A percentile compares a stretch with the other conserved stretches of the same genome.
Conservation (phyloP, 805 yeast genomes). For the Spathaspora hagerdaliae region DNA sequence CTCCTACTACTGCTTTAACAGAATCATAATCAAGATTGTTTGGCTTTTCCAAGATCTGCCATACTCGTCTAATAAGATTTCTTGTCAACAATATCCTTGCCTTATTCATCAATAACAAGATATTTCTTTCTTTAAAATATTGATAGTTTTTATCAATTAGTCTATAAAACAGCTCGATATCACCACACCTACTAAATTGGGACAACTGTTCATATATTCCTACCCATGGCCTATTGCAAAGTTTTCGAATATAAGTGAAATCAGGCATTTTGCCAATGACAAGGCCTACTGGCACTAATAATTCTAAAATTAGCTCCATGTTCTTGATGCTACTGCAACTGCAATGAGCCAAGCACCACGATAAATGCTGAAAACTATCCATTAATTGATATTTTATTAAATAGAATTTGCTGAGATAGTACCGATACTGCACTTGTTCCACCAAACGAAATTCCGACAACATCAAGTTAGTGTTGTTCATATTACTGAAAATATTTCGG, state of each 20-base stretch:
- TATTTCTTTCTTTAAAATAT: conserved; percentile 32
- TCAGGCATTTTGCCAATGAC: conserved; percentile 53
- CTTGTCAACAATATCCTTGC: conserved; percentile 42
- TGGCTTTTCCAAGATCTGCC: conserved; percentile 23
- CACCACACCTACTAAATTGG: conserved; percentile 40
- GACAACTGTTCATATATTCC: conserved; percentile 34
- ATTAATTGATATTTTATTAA: conserved; percentile 48
- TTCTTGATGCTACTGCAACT: conserved; percentile 25
- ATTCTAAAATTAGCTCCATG: conserved; percentile 39
- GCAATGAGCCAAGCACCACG: conserved; percentile 48
- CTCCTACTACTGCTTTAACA: conserved; percentile 7
- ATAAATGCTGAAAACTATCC: conserved; percentile 47
- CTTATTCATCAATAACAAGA: conserved; percentile 45
- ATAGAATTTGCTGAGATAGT: conserved; percentile 51
- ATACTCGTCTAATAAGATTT: conserved; percentile 36
- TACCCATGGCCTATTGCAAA: conserved; percentile 16
- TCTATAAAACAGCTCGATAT: conserved; percentile 30
- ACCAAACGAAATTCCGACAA: conserved; percentile 36
- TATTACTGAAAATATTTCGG: conserved; percentile 57
- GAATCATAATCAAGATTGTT: conserved; percentile 26
- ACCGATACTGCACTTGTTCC: conserved; percentile 51
- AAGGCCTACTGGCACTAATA: conserved; percentile 50
- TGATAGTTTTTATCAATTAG: conserved; percentile 23
- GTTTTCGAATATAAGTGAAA: conserved; percentile 10
- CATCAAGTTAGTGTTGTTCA: conserved; percentile 47